Conservation (phyloP, 2,329 filamentous ascomycete species). For the Laburnicola sp. region DNA sequence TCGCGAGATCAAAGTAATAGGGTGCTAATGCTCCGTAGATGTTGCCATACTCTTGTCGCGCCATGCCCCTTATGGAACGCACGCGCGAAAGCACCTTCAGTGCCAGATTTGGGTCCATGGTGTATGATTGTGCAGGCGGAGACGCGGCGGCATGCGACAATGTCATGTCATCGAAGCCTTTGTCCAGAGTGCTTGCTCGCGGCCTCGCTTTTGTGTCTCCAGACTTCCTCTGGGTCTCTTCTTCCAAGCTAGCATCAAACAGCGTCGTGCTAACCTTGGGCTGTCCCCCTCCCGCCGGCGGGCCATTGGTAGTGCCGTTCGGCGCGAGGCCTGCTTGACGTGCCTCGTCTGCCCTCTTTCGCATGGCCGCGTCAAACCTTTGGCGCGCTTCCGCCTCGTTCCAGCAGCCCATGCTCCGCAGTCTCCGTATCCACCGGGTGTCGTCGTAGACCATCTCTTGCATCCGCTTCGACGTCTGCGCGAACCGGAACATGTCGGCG, state of each 20-base stretch:
- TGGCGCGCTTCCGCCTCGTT: slow-evolving; percentile 83
- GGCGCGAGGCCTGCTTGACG: slow-evolving; percentile 38
- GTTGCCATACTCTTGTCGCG: slow-evolving; percentile 86
- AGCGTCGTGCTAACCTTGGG: slow-evolving; percentile 60
- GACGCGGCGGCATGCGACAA: slow-evolving; percentile 48
- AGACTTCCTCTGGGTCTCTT: slow-evolving; percentile 58
- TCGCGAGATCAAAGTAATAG: slow-evolving; percentile 82
- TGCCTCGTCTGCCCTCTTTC: slow-evolving; percentile 48
- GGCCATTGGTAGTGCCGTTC: slow-evolving; percentile 42
- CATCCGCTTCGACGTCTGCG: slow-evolving; percentile 80
- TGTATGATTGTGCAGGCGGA: slow-evolving; percentile 32
- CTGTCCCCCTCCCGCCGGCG: slow-evolving; percentile 39
- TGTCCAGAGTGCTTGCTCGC: slow-evolving; percentile 50
- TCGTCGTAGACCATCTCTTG: slow-evolving; percentile 99
- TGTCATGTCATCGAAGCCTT: slow-evolving; percentile 80
- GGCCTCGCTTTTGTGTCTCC: slow-evolving; percentile 35
- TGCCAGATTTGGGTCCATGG: slow-evolving; percentile 62
- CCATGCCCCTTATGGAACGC: slow-evolving; percentile 79
- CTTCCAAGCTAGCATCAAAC: slow-evolving; percentile 73
- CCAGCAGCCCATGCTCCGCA: slow-evolving; percentile 90
- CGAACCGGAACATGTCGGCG: slow-evolving; percentile 81
- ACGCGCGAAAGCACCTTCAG: slow-evolving; percentile 71
- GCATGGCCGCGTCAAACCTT: slow-evolving; percentile 72
- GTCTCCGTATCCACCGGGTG: slow-evolving; percentile 84
- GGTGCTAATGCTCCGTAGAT: slow-evolving; percentile 86